Base-by-base conservation (phyloP, 2,329 filamentous ascomycete genomes). In the Fusarium mangiferae region DNA sequence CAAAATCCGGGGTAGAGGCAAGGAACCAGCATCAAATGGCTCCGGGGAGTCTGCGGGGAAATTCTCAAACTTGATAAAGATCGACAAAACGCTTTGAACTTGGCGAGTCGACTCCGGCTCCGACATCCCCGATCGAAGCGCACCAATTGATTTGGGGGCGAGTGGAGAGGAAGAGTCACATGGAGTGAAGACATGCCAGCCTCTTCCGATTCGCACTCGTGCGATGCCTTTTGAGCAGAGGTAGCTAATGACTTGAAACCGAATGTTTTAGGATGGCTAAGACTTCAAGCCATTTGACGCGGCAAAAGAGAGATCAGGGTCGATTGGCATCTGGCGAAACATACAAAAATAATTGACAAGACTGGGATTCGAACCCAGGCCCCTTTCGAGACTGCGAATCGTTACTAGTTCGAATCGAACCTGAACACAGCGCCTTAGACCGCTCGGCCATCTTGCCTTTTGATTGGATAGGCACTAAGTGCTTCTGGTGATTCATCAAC, bases 1-100 rank as follows among this genome's bases (percentile, higher is more conserved):
- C 26, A 67, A 42, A 68, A 68, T 68, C 65, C 20, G 65, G 65
- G 65, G 65, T 46, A 68, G 46, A 68, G 24, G 35, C 65, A 68
- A 42, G 65, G 54, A 68, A 68, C 24, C 45, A 42, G 22, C 39
- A 35, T 44, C 24, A 24, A 22, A 26, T 41, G 36, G 7, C 4
- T 24, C 38, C 39, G 58, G 65, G 65, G 63, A 33, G 38, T 52
- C 41, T 68, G 65, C 54, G 63, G 63, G 63, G 65, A 30, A 62
- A 46, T 13, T 28, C 54, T 68, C 11, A 3, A 48, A 46, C 13
- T 17, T 33, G 39, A 14, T 9, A 38, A 22, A 30, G 65, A 68
- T 68, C 63, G 11, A 33, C 63, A 26, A 22, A 22, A 9, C 26
- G 20, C 26, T 55, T 20, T 22, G 5, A 30, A 12, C 30, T 61